Evolutionary conservation across 1,139 yeast genomes (phyloP).

Genomic region (Candida freyschussii): DNA sequence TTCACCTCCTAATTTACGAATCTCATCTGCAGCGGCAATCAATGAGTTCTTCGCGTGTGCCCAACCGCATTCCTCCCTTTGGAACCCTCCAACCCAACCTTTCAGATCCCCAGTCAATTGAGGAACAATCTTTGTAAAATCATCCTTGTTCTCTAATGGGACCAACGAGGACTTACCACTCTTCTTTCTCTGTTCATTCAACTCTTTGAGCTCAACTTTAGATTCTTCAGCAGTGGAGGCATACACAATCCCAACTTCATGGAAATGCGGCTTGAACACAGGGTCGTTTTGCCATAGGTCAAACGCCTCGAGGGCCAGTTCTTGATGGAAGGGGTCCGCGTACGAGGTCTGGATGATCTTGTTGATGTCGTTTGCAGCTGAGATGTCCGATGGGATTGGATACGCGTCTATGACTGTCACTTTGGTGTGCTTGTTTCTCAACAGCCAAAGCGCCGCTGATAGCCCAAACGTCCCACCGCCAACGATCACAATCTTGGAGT

Average conservation of each 20-base stretch:
- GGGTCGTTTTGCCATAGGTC: conserved; percentile 34
- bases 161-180: conserved; percentile 3
- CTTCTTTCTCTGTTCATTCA: conserved; percentile 4
- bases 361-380: conserved; percentile 43
- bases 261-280: conserved; percentile 27
- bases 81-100: conserved; percentile 16
- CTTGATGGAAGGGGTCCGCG: conserved; percentile 31
- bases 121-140: conserved; percentile 1
- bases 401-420: conserved; percentile 35
- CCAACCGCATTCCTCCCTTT: conserved; percentile 32
- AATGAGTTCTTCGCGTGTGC: conserved; percentile 30
- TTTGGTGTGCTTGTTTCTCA: conserved; percentile 24
- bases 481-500: conserved; percentile 13
- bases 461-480: conserved; percentile 37
- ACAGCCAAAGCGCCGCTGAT: conserved; percentile 33
- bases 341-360: conserved; percentile 41
- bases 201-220: conserved; percentile 5
- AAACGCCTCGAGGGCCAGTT: conserved; percentile 37
- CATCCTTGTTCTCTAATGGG: conserved; percentile 3
- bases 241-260: conserved; percentile 29
- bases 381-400: conserved; percentile 40
- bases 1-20: conserved; percentile 30
- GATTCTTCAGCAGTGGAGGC: conserved; percentile 3
- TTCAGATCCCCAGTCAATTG: conserved; percentile 4
- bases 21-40: conserved; percentile 26